Conservation (phyloP, 2,329 filamentous ascomycete genomes). For the Dactylellina haptotyla region DNA sequence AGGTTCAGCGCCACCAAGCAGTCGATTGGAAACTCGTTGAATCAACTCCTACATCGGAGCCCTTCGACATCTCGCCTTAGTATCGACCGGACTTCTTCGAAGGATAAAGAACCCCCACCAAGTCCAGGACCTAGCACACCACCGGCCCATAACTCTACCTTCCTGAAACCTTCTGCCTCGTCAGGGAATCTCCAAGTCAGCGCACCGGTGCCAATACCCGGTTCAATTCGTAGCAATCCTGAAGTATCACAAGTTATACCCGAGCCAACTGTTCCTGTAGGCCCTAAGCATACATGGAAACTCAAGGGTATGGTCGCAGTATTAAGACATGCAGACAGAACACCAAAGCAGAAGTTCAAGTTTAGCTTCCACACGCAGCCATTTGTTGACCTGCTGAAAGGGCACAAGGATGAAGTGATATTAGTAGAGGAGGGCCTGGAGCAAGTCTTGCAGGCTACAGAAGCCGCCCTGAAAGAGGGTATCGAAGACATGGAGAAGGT, state of each 20-base stretch:
- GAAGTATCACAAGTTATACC: conserved; percentile 58
- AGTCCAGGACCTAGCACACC: conserved; percentile 40
- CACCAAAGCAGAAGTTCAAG: conserved; percentile 99
- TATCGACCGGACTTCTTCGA: conserved; percentile 51
- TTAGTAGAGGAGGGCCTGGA: conserved; percentile 88
- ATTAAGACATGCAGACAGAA: conserved; percentile 94
- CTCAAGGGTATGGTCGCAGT: conserved; percentile 97
- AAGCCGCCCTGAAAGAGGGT: conserved; percentile 78
- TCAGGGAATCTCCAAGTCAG: conserved; percentile 62
- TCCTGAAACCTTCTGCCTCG: conserved; percentile 61
- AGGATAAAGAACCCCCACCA: conserved; percentile 54
- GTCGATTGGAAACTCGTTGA: conserved; percentile 46
- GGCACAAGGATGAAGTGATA: conserved; percentile 94
- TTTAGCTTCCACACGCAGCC: conserved; percentile 98
- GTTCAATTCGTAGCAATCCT: conserved; percentile 55
- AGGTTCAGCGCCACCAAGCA: conserved; percentile 50
- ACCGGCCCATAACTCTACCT: conserved; percentile 15
- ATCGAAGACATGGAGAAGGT: conserved; percentile 88
- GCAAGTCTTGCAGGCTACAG: conserved; percentile 89
- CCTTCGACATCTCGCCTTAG: conserved; percentile 53
- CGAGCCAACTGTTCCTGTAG: conserved; percentile 72
- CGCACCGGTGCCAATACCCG: conserved; percentile 60
- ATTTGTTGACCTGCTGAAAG: conserved; percentile 92
- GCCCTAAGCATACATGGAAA: conserved; percentile 94
- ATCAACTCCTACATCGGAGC: conserved; percentile 48